A percentile compares a stretch with the other conserved stretches of the same genome.
These are phyloP conservation scores for Rhizopus delemar DNA, from an alignment of 371 early-diverging fungal genomes.

Conservation along the genomic window DNA sequence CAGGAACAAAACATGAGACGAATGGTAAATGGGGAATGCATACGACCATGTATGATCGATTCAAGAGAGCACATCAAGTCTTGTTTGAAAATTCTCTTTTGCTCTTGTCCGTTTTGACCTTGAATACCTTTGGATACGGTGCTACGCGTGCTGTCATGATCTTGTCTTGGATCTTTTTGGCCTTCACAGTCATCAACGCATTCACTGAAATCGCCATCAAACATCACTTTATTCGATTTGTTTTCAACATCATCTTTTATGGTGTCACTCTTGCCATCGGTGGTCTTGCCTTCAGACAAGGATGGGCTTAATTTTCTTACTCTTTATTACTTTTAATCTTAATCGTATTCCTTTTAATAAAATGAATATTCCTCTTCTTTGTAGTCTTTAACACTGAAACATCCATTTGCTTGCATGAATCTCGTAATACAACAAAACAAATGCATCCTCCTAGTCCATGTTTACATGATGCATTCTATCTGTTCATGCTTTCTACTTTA, in stretches of 20 bases:
- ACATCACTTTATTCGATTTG: constrained; percentile 23
- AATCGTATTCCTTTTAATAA: too few relatives aligned
- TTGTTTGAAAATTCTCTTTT: constrained; percentile 41
- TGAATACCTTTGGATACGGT: constrained; percentile 35
- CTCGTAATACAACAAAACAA: too few relatives aligned
- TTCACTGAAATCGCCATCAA: constrained; percentile 18
- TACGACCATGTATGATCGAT: constrained; percentile 8
- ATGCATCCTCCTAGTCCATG: too few relatives aligned
- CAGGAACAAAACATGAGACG: constrained; percentile 3
- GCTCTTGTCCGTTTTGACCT: constrained; percentile 32
- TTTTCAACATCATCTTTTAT: constrained; percentile 22
- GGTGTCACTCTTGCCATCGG: constrained; percentile 31
- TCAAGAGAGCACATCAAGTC: constrained; percentile 29
- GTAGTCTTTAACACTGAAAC: too few relatives aligned
- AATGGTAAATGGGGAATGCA: background rate
- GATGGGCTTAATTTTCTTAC: constrained; percentile 11
- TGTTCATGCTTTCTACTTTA: too few relatives aligned
- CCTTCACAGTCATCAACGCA: constrained; percentile 20
- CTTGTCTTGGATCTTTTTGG: constrained; percentile 35
- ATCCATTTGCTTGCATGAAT: too few relatives aligned
- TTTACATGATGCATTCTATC: too few relatives aligned
- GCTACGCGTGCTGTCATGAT: constrained; percentile 34
- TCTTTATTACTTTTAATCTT: too few relatives aligned
- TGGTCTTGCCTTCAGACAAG: constrained; percentile 24
- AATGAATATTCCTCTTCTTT: too few relatives aligned